These are phyloP conservation scores for Fonsecaea multimorphosa DNA, from an alignment of 2,329 filamentous ascomycete genomes.

Conservation along the genomic window DNA sequence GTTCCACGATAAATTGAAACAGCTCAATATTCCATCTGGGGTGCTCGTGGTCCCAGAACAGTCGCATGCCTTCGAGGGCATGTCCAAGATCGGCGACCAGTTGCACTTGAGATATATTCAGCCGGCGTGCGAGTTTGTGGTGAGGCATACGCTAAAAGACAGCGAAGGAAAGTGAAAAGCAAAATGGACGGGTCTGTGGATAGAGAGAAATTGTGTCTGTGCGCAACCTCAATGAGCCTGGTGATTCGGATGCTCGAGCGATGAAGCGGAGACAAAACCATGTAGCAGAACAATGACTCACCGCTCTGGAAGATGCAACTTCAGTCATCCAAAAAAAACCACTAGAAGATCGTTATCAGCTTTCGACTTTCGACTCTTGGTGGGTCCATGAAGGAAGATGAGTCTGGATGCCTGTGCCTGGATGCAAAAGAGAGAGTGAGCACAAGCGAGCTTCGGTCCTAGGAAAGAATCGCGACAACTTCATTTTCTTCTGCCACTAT, in stretches of 20 bases:
- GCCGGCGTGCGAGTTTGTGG: slow-evolving; percentile 7
- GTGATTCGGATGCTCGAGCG: no score
- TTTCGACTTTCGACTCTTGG: no score
- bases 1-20: not conserved
- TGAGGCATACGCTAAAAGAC: no score
- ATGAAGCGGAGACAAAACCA: not conserved
- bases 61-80: slow-evolving; percentile 2
- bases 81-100: slow-evolving; percentile 10
- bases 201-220: not conserved
- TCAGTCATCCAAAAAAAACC: no score
- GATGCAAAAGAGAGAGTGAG: no score
- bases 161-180: not conserved
- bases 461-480: not conserved
- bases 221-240: not conserved
- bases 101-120: slow-evolving; percentile 5
- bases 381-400: no score
- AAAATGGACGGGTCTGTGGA: not conserved
- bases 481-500: not conserved
- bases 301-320: not conserved
- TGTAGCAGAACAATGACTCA: not conserved
- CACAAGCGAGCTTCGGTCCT: no score
- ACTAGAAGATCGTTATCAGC: no score
- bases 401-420: no score
- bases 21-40: slow-evolving; percentile 1
- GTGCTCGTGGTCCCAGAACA: slow-evolving; percentile 9